Percentiles rank a stretch among this genome's conserved stretches.
Conservation (phyloP, 2,329 filamentous ascomycete species). For the Ophiostoma sp. region DNA sequence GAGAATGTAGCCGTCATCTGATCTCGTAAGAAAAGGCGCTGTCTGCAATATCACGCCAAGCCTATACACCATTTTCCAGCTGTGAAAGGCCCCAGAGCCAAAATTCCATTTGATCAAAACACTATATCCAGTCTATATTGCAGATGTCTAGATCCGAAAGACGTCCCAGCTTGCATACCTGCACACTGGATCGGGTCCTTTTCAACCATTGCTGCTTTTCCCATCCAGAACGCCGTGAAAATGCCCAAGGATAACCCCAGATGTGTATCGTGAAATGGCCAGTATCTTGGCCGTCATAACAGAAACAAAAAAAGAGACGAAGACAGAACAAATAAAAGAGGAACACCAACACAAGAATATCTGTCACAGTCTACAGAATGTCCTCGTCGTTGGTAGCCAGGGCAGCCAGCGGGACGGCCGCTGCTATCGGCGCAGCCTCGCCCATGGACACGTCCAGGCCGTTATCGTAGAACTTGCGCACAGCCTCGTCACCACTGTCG, state of each 20-base stretch:
- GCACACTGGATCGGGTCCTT: too few relatives aligned
- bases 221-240: conserved; percentile 15
- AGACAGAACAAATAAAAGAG: not conserved
- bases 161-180: too few relatives aligned
- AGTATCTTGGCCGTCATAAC: conserved; percentile 7
- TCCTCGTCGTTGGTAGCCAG: conserved; percentile 25
- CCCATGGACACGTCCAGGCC: conserved; percentile 25
- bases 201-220: conserved; percentile 10
- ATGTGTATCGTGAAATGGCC: conserved; percentile 12
- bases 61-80: not conserved
- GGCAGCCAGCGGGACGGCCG: conserved; percentile 16
- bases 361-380: conserved; percentile 24
- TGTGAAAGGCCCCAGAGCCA: too few relatives aligned
- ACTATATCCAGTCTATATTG: too few relatives aligned
- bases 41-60: not conserved
- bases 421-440: conserved; percentile 14
- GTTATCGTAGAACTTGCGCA: conserved; percentile 24
- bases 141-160: not conserved
- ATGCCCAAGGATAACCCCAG: conserved; percentile 3
- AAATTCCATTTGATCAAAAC: too few relatives aligned
- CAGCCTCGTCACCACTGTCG: conserved; percentile 27
- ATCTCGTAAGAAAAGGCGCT: not conserved
- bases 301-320: conserved; percentile 7
- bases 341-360: not conserved
- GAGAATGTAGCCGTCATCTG: not conserved